Evolutionary conservation across 352 stramenopile species (phyloP).

Genomic region (Phytophthora vignae): DNA sequence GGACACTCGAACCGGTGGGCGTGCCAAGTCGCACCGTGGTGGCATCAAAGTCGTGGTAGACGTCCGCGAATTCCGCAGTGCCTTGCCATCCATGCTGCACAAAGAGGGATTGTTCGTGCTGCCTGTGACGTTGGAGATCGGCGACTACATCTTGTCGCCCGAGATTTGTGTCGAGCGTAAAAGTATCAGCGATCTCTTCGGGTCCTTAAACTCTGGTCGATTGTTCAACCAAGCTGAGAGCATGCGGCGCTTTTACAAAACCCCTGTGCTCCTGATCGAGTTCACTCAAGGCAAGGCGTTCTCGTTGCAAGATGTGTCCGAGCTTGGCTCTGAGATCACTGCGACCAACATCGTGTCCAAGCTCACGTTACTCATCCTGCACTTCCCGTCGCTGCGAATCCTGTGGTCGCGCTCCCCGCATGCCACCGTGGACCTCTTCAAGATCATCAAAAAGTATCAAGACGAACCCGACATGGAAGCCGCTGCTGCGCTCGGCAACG

Average conservation of each 20-base stretch:
- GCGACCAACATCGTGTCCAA: constrained; percentile 95
- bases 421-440: constrained; percentile 90
- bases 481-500: constrained; percentile 72
- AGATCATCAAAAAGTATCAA: constrained; percentile 83
- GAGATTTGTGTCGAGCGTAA: constrained; percentile 98
- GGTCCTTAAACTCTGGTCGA: constrained; percentile 95
- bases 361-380: constrained; percentile 93
- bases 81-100: constrained; percentile 97
- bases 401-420: constrained; percentile 95
- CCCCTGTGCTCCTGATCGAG: constrained; percentile 97
- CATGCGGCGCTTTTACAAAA: constrained; percentile 88
- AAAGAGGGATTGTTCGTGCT: constrained; percentile 92
- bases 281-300: constrained; percentile 90
- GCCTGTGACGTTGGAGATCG: constrained; percentile 96
- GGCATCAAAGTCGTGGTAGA: constrained; percentile 93
- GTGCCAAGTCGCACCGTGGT: constrained; percentile 48
- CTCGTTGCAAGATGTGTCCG: constrained; percentile 87
- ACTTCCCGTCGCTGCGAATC: constrained; percentile 95
- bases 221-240: constrained; percentile 95
- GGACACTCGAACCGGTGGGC: constrained; percentile 77
- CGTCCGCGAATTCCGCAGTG: constrained; percentile 97
- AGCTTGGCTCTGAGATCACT: constrained; percentile 94
- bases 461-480: constrained; percentile 85
- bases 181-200: constrained; percentile 95
- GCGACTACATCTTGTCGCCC: constrained; percentile 98